Conservation (phyloP, 2,329 filamentous ascomycete species). For the Ophiostoma perfectum region DNA sequence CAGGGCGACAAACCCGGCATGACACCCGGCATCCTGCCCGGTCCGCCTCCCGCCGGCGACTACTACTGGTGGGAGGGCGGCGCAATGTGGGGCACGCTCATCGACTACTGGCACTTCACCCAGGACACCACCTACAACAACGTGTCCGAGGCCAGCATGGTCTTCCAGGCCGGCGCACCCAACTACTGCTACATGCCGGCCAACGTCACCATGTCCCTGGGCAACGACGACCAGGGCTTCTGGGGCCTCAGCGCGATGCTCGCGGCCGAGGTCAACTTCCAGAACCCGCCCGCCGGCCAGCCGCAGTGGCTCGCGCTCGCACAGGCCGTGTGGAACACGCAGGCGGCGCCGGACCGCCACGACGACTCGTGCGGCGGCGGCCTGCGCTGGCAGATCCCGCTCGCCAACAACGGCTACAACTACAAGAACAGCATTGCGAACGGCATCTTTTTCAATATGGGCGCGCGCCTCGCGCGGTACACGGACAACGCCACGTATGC, state of each 20-base stretch:
- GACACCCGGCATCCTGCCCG: constrained; percentile 53
- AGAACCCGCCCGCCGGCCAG: constrained; percentile 49
- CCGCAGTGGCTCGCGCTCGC: constrained; percentile 68
- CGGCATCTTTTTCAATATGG: constrained; percentile 48
- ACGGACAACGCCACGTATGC: constrained; percentile 72
- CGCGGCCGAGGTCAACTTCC: constrained; percentile 64
- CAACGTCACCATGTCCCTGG: constrained; percentile 58
- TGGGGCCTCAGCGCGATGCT: constrained; percentile 68
- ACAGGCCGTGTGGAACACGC: constrained; percentile 75
- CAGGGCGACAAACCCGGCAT: constrained; percentile 39
- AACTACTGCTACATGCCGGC: constrained; percentile 71
- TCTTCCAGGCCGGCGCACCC: constrained; percentile 65
- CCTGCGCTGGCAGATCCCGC: constrained; percentile 78
- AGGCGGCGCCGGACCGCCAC: constrained; percentile 49
- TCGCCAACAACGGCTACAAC: constrained; percentile 71
- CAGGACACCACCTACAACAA: constrained; percentile 63
- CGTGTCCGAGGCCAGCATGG: constrained; percentile 59
- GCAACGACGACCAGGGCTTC: constrained; percentile 72
- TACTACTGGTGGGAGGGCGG: constrained; percentile 78
- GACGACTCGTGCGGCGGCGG: constrained; percentile 75
- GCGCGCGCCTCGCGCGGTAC: constrained; percentile 60
- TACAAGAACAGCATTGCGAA: constrained; percentile 58
- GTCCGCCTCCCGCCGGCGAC: constrained; percentile 47
- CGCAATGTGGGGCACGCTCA: constrained; percentile 63
- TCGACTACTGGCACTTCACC: constrained; percentile 67